These are phyloP conservation scores for Cyclotella kingstonii DNA, from an alignment of 108 stramenopile genomes.

Conservation along the genomic window DNA sequence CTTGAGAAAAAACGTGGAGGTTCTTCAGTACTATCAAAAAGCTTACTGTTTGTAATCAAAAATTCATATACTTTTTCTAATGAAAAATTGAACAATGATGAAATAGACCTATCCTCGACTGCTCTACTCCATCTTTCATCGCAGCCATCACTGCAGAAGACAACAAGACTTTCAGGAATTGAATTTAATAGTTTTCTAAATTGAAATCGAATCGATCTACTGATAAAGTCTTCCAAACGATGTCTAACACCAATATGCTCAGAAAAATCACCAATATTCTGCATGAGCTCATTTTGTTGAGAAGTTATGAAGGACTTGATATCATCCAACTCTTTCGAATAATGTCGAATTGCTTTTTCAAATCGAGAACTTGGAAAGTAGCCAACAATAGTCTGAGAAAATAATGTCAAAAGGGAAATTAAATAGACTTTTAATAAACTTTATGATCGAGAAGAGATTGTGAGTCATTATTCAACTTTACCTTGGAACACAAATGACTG, in stretches of 20 bases:
- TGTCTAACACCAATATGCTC: conserved; percentile 31
- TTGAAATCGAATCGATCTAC: conserved; percentile 52
- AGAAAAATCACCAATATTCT: too few species aligned
- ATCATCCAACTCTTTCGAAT: conserved; percentile 30
- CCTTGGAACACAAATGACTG: conserved; percentile 25
- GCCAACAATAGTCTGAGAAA: conserved; percentile 25
- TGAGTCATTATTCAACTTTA: not conserved
- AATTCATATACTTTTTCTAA: conserved; percentile 41
- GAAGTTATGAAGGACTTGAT: conserved; percentile 13
- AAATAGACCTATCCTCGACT: conserved; percentile 53
- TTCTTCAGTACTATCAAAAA: conserved; percentile 17
- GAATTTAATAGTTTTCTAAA: conserved; percentile 46
- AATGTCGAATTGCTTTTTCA: conserved; percentile 25
- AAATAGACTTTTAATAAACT: not conserved
- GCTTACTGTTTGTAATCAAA: not conserved
- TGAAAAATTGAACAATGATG: conserved; percentile 47
- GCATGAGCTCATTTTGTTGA: not conserved
- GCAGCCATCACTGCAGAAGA: conserved; percentile 27
- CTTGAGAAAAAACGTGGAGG: conserved; percentile 30
- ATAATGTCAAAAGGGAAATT: not conserved
- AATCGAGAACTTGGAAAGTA: conserved; percentile 40
- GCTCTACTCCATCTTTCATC: conserved; percentile 39
- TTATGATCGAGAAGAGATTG: too few species aligned
- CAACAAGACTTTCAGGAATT: conserved; percentile 19
- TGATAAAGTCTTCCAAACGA: conserved; percentile 49